Conservation (phyloP, 2,329 filamentous ascomycete species). For the Xylaria sp. region DNA sequence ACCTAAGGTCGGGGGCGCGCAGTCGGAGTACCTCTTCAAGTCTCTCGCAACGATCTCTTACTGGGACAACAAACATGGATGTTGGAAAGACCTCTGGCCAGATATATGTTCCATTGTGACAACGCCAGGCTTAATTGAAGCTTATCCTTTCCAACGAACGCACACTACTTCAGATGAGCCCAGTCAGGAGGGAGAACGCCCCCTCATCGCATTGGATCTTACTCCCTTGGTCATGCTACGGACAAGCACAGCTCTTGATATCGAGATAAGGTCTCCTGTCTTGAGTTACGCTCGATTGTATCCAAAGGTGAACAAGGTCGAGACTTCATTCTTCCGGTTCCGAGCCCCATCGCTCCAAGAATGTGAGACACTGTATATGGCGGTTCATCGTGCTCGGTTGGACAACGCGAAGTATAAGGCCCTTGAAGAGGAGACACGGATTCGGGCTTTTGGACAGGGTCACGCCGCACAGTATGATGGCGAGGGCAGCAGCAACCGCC, state of each 20-base stretch:
- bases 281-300: constrained; percentile 65
- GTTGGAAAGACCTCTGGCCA: constrained; percentile 68
- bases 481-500: constrained; percentile 58
- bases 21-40: constrained; percentile 58
- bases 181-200: constrained; percentile 53
- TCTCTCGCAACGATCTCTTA: constrained; percentile 68
- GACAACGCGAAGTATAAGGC: constrained; percentile 90
- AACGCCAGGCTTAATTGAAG: constrained; percentile 69
- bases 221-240: constrained; percentile 91
- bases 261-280: constrained; percentile 90
- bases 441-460: constrained; percentile 75
- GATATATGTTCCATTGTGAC: constrained; percentile 67
- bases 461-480: constrained; percentile 62
- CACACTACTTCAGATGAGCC: constrained; percentile 52
- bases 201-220: constrained; percentile 79
- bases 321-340: constrained; percentile 85
- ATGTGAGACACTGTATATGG: constrained; percentile 82
- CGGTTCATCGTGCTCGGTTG: constrained; percentile 89
- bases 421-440: constrained; percentile 73
- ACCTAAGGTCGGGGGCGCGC: constrained; percentile 60
- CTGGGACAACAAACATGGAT: constrained; percentile 69
- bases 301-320: constrained; percentile 74
- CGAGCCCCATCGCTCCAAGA: constrained; percentile 80
- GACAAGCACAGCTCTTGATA: constrained; percentile 90
- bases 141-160: constrained; percentile 57